Evolutionary conservation across 2,329 filamentous ascomycete species (phyloP).

Genomic region (Cyanodermella asteris): DNA sequence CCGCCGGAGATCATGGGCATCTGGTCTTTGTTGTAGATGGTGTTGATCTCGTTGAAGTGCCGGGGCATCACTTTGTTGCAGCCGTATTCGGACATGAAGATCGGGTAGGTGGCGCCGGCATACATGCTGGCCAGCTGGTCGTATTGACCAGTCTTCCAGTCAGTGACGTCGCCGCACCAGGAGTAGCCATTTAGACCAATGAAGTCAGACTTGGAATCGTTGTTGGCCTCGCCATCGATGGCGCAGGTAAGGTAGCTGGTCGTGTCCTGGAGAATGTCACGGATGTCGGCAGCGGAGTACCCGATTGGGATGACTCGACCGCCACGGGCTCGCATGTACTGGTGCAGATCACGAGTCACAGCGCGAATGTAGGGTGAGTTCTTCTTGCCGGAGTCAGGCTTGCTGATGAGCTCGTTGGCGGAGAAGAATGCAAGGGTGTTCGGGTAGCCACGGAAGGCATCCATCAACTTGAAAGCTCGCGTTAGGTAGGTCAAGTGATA

Average conservation of each 20-base stretch:
- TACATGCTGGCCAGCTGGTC: constrained; percentile 35
- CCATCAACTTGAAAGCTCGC: constrained; percentile 39
- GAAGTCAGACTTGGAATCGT: constrained; percentile 36
- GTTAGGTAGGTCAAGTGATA: constrained; percentile 34
- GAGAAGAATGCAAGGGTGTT: constrained; percentile 46
- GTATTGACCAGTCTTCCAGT: constrained; percentile 34
- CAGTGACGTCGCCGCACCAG: constrained; percentile 43
- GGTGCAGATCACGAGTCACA: constrained; percentile 44
- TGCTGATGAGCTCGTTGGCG: constrained; percentile 47
- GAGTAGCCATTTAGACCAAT: constrained; percentile 47
- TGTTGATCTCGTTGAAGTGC: constrained; percentile 36
- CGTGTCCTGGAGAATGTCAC: constrained; percentile 35
- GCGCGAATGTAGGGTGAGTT: constrained; percentile 21
- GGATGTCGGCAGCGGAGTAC: constrained; percentile 45
- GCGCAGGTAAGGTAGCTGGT: constrained; percentile 40
- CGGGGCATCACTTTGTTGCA: constrained; percentile 38
- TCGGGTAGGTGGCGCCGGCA: constrained; percentile 32
- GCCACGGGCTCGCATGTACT: constrained; percentile 38
- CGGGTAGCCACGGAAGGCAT: constrained; percentile 44
- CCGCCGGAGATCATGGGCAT: constrained; percentile 35
- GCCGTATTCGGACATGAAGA: constrained; percentile 47
- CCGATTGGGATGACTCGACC: constrained; percentile 40
- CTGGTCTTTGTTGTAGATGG: constrained; percentile 39
- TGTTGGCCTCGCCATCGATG: constrained; percentile 20
- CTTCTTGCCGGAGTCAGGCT: constrained; percentile 11